Conservation (phyloP, 768 basidiomycete genomes). For the Trametes cinnabarina region DNA sequence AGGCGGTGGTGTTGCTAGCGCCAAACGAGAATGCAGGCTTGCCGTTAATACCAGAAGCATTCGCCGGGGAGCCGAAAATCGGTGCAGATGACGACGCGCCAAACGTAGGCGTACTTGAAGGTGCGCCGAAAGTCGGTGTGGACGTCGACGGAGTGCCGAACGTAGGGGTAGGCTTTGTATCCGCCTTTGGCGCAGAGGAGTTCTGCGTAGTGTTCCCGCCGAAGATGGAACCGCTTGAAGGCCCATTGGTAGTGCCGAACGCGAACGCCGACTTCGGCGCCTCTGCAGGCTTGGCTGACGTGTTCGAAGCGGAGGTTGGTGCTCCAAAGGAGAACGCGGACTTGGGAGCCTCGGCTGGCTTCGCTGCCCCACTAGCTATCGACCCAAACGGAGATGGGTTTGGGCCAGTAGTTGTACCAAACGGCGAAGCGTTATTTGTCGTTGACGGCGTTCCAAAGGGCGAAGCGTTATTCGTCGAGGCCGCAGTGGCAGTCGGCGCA, state of each 20-base stretch:
- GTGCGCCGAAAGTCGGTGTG: neutral
- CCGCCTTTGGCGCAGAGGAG: neutral
- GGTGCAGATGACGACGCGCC: slow-evolving; percentile 17
- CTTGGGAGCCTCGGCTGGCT: slow-evolving; percentile 19
- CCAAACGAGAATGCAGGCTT: slow-evolving; percentile 20
- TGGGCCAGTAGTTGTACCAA: neutral
- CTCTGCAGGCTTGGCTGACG: neutral
- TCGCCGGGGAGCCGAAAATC: slow-evolving; percentile 11
- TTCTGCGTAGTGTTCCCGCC: neutral
- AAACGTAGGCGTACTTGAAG: slow-evolving; percentile 21
- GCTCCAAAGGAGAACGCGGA: slow-evolving; percentile 14
- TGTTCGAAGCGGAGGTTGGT: slow-evolving; percentile 1
- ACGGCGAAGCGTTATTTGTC: slow-evolving; percentile 1
- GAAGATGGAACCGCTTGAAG: neutral
- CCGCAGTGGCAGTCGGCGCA: neutral
- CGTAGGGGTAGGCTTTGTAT: neutral
- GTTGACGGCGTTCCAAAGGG: neutral
- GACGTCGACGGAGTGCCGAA: neutral
- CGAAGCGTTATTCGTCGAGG: neutral
- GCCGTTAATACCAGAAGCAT: neutral
- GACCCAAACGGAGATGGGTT: neutral
- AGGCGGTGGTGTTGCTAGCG: neutral
- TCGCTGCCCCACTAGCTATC: neutral
- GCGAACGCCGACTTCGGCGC: slow-evolving; percentile 17
- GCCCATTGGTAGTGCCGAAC: slow-evolving; percentile 1